These are phyloP conservation scores for Diplogelasinospora grovesii DNA, from an alignment of 495 filamentous ascomycete species.

Conservation along the genomic window DNA sequence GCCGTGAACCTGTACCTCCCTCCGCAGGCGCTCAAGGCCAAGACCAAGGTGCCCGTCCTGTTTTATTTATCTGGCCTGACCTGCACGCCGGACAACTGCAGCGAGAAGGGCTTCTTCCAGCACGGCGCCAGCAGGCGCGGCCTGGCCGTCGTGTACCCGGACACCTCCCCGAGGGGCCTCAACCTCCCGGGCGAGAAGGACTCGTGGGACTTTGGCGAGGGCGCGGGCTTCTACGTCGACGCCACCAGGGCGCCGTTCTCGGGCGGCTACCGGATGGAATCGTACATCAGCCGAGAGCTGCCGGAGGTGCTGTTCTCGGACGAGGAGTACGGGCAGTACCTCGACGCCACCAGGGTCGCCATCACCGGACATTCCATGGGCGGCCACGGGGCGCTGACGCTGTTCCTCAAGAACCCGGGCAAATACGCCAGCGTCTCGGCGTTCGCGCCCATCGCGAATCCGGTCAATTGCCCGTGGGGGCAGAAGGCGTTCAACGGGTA, in stretches of 20 bases:
- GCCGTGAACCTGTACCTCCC: constrained; percentile 67
- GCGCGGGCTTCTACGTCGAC: constrained; percentile 92
- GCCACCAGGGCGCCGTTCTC: constrained; percentile 70
- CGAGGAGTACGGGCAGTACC: constrained; percentile 47
- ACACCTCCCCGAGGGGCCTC: constrained; percentile 85
- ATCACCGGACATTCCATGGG: constrained; percentile 96
- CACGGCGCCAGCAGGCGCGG: constrained; percentile 65
- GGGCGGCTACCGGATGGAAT: constrained; percentile 84
- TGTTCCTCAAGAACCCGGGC: constrained; percentile 85
- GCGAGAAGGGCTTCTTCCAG: constrained; percentile 96
- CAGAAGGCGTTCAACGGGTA: constrained; percentile 92
- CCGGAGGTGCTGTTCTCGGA: constrained; percentile 61
- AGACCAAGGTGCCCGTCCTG: constrained; percentile 69
- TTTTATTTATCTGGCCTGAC: constrained; percentile 93
- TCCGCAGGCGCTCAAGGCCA: constrained; percentile 38
- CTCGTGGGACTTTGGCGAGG: constrained; percentile 80
- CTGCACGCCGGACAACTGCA: constrained; percentile 91
- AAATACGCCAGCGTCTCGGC: constrained; percentile 82
- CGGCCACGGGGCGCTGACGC: constrained; percentile 86
- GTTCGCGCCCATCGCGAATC: constrained; percentile 90
- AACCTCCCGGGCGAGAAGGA: constrained; percentile 76
- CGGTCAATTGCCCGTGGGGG: constrained; percentile 81
- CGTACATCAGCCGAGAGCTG: constrained; percentile 77
- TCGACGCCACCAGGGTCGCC: constrained; percentile 62
- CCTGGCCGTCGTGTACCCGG: constrained; percentile 86